Evolutionary conservation across 306 rosid genomes (phyloP).

Genomic region (Cucurbita maxima): DNA sequence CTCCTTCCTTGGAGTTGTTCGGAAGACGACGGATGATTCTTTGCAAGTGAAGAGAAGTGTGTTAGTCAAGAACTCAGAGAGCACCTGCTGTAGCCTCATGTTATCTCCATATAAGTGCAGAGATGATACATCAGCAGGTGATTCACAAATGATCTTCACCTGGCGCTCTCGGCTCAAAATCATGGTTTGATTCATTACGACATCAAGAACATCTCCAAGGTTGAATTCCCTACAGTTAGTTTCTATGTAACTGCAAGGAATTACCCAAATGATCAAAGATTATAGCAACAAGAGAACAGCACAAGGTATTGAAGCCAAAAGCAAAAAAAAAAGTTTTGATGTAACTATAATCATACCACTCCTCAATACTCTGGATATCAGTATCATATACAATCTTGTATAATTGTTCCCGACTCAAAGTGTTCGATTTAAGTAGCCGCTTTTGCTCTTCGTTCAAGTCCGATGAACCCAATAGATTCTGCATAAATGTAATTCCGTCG

Average conservation of each 20-base stretch:
- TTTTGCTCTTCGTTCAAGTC: constrained; percentile 20
- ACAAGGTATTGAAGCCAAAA: background rate
- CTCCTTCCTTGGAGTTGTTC: constrained; percentile 16
- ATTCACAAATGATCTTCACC: constrained; percentile 18
- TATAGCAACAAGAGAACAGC: background rate
- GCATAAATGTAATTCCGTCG: constrained; percentile 20
- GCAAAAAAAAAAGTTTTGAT: background rate
- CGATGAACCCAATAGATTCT: constrained; percentile 25
- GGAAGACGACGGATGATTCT: constrained; percentile 12
- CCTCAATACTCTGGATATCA: constrained; percentile 25
- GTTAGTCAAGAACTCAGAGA: constrained; percentile 21
- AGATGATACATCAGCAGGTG: constrained; percentile 19
- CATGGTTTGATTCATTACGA: constrained; percentile 18
- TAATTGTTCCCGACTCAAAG: constrained; percentile 24
- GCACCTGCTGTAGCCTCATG: constrained; percentile 26
- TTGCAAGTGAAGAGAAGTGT: constrained; percentile 16
- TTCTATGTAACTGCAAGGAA: constrained; percentile 22
- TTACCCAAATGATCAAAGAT: background rate
- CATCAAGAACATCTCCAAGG: constrained; percentile 24
- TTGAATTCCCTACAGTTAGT: constrained; percentile 19
- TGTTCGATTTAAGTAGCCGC: constrained; percentile 17
- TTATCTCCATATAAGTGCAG: constrained; percentile 29
- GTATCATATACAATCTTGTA: constrained; percentile 24
- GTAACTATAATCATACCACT: constrained; percentile 12
- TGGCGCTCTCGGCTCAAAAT: constrained; percentile 20